A percentile compares a stretch with the other conserved stretches of the same genome.
phyloP scores from a whole-genome alignment of 2,329 filamentous ascomycete species.

The Cercospora sp. region DNA sequence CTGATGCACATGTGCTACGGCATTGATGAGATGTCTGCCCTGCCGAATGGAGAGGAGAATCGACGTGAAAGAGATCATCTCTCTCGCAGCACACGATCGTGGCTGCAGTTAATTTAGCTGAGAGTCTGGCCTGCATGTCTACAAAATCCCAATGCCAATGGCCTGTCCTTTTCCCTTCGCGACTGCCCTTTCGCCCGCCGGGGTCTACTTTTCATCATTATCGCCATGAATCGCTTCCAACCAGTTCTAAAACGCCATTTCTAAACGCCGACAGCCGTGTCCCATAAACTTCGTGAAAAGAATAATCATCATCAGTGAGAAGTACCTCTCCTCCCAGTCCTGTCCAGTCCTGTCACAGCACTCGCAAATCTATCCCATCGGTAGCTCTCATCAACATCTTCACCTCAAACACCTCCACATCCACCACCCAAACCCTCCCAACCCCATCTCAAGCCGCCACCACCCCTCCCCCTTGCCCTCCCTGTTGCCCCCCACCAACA shows the following conservation, averaged over 20 bases:
- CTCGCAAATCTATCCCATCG: no score
- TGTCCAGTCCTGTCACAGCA: background rate
- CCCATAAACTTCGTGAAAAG: background rate
- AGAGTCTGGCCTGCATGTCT: background rate
- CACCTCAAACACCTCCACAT: no score
- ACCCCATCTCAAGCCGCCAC: background rate
- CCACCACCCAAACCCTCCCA: background rate
- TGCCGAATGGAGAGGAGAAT: background rate
- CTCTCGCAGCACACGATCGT: background rate
- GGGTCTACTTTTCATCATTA: background rate
- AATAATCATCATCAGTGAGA: background rate
- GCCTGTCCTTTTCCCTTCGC: background rate
- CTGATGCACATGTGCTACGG: background rate
- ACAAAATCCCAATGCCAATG: background rate
- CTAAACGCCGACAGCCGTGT: background rate
- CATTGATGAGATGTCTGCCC: background rate
- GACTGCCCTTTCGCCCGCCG: background rate
- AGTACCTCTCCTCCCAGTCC: background rate
- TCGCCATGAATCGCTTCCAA: background rate
- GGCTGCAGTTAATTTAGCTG: background rate
- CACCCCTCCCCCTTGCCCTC: background rate
- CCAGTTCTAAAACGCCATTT: background rate
- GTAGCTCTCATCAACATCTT: no score
- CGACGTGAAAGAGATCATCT: background rate
- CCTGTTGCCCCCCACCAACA: slow-evolving; percentile 15